Percentiles rank a stretch among this genome's conserved stretches.
Evolutionary conservation across 305 asterid species (phyloP).

Genomic region (Fraxinus floribunda): DNA sequence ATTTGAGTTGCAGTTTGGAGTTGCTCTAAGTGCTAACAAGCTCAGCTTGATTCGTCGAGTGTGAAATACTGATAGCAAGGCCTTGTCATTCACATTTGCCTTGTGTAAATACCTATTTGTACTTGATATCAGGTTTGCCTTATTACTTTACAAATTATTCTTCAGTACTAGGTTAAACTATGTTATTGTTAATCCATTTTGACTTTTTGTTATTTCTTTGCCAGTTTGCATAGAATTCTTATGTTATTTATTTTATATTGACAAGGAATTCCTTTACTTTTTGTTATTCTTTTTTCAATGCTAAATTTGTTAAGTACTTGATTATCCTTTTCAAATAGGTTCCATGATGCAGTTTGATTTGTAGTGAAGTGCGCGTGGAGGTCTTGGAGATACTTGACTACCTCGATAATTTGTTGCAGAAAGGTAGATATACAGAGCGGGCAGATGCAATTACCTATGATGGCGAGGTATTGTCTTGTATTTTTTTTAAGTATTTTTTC

Average conservation of each 20-base stretch:
- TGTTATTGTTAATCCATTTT: neutral
- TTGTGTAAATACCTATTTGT: slow-evolving; percentile 71
- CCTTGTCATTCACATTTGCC: slow-evolving; percentile 69
- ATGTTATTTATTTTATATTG: neutral
- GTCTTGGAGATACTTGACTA: slow-evolving; percentile 78
- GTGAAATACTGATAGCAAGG: slow-evolving; percentile 55
- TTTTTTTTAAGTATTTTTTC: neutral
- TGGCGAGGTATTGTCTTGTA: slow-evolving; percentile 56
- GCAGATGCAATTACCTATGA: slow-evolving; percentile 94
- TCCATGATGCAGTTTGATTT: slow-evolving; percentile 38
- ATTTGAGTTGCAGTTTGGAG: slow-evolving; percentile 77
- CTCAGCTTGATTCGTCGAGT: slow-evolving; percentile 78
- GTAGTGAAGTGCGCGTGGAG: slow-evolving; percentile 93
- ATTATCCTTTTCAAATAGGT: slow-evolving; percentile 41
- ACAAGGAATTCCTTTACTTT: neutral
- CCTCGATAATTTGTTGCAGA: slow-evolving; percentile 59
- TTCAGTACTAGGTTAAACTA: slow-evolving; percentile 3
- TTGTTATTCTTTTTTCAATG: neutral
- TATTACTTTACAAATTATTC: slow-evolving; percentile 11
- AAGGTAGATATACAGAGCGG: slow-evolving; percentile 81
- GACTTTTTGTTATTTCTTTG: neutral
- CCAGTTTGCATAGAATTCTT: neutral
- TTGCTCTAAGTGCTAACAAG: slow-evolving; percentile 68
- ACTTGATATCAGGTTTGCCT: slow-evolving; percentile 52
- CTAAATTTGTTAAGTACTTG: slow-evolving; percentile 19